Base-by-base conservation (phyloP, 768 basidiomycete genomes). In the Calocybe cyanea region DNA sequence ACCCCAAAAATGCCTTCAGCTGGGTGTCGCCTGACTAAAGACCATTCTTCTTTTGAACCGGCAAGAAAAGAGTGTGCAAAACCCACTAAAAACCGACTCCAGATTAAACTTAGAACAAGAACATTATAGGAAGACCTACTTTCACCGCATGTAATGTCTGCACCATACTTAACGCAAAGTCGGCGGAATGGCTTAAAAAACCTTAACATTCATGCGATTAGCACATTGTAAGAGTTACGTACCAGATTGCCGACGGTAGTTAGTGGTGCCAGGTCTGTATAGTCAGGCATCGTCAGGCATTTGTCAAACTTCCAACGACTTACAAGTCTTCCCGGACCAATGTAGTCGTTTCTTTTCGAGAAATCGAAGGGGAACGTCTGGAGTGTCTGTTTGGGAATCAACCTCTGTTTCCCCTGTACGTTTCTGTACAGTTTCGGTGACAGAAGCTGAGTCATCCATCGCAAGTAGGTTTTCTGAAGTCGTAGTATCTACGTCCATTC, bases 231-330 rank as follows among this genome's bases (percentile, higher is more conserved):
- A n/a, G n/a, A n/a, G 41, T 21, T 23, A 50, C 78, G 37, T 60
- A 92, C 93, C 61, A 98, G 64, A 58, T 99, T 98, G 11, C 95
- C 95, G 31, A 94, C 92, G 0, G 95, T 98, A 0, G 95, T 97
- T 15, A 98, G 66, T 2, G 95, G 95, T 19, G 72, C 69, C 35
- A 75, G 61, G 51, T 70, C 66, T 70, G 32, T 14, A 10, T 20
- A 25, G 13, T 17, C 32, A 36, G 32, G 39, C 36, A 43, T 14
- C 31, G 19, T 10, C 15, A 43, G 20, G 15, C 34, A 34, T 19
- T 7, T 36, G 31, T 11, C 17, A 18, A 28, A 13, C 20, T 32
- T 15, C 13, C n/a, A n/a, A 24, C 6, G 6, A 64, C 83, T 36
- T 57, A 90, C 89, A 98, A 0, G 88, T 86, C 64, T 90, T 91